Evolutionary conservation across 805 yeast genomes (phyloP).

Genomic region (Wickerhamiella azymoides): DNA sequence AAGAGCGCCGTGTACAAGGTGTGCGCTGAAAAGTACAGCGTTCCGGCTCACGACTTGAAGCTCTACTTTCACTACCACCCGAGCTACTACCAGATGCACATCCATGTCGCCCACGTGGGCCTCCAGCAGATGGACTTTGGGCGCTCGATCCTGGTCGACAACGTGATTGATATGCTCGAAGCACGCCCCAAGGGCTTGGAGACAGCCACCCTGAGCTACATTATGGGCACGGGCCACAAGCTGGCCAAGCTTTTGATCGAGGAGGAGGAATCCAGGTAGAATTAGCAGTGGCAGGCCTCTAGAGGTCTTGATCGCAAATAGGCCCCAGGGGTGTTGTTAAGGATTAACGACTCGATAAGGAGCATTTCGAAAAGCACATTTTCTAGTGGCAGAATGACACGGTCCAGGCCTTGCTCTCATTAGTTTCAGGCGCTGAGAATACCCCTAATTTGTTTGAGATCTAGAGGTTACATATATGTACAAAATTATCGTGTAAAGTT

Average conservation of each 20-base stretch:
- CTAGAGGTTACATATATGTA: no score
- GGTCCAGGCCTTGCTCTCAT: no score
- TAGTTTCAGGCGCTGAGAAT: no score
- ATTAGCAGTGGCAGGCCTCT: not conserved
- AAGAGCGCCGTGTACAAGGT: conserved; percentile 33
- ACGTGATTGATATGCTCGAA: conserved; percentile 57
- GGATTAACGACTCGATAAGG: no score
- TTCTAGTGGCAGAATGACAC: no score
- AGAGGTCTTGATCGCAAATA: no score
- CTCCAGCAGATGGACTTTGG: conserved; percentile 67
- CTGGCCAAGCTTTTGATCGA: conserved; percentile 22
- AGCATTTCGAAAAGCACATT: no score
- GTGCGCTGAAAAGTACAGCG: conserved; percentile 35
- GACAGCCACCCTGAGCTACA: conserved; percentile 45
- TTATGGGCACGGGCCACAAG: conserved; percentile 63
- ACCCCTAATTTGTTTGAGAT: no score
- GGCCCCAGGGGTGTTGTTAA: no score
- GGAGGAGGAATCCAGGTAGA: not conserved
- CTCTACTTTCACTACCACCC: conserved; percentile 86
- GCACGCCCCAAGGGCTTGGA: conserved; percentile 40
- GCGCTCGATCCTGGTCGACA: conserved; percentile 69
- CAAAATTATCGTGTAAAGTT: no score
- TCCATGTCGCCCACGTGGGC: conserved; percentile 67
- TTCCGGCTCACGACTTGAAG: conserved; percentile 46
- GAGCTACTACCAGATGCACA: conserved; percentile 87